phyloP scores from a whole-genome alignment of 441 rosid species.

The Adansonia grandidieri region DNA sequence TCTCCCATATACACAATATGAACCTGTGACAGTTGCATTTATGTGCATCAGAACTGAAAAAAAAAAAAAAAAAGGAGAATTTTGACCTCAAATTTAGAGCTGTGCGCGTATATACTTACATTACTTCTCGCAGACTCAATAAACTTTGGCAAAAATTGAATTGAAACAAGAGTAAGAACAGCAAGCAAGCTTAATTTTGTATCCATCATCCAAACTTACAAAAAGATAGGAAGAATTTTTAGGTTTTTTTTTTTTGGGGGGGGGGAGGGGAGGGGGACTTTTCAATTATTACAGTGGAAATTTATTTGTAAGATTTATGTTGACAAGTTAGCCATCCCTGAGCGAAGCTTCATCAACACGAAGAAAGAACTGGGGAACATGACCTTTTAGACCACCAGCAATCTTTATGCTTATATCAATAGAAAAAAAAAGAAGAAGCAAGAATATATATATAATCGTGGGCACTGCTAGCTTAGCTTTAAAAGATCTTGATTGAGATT shows the following conservation, averaged over 20 bases:
- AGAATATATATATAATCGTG: slow-evolving; percentile 9
- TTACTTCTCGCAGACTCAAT: slow-evolving; percentile 32
- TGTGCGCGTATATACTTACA: slow-evolving; percentile 29
- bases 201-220: slow-evolving; percentile 19
- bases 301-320: background rate
- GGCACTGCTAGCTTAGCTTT: background rate
- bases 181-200: slow-evolving; percentile 14
- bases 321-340: slow-evolving; percentile 2
- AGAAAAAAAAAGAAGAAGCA: slow-evolving; percentile 11
- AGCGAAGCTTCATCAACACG: slow-evolving; percentile 11
- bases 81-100: slow-evolving; percentile 6
- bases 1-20: slow-evolving; percentile 55
- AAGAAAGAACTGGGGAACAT: background rate
- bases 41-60: background rate
- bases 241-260: background rate
- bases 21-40: slow-evolving; percentile 35
- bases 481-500: slow-evolving; percentile 25
- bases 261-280: background rate
- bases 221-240: background rate
- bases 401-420: slow-evolving; percentile 19
- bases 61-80: background rate
- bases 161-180: slow-evolving; percentile 27
- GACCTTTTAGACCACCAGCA: slow-evolving; percentile 16
- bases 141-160: slow-evolving; percentile 19
- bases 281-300: background rate